Evolutionary conservation across 768 basidiomycete genomes (phyloP), one percentile per base, ranked within the genome.

Genomic region (Collybia sordida): DNA sequence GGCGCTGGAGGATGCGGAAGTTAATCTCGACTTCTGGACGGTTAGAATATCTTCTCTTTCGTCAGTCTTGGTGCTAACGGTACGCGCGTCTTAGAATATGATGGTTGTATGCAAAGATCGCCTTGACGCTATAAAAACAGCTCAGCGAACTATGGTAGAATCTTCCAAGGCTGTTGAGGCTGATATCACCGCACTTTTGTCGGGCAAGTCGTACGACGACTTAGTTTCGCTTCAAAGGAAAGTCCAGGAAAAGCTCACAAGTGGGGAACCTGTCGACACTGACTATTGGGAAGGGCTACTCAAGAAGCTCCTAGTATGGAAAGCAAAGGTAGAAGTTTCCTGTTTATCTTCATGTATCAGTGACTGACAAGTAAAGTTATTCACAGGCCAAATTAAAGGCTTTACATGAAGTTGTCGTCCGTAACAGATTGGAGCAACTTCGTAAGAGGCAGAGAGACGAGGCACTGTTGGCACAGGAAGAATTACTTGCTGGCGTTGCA

Each of bases 11-110:
- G 84, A 86, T 54, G 76, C 80, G 5, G 85, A 93, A 8, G 74
- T 83, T 44, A 96, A 95, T 64, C 81, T 97, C 50, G 96, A 99
- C 57, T 99, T 98, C 66, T 99, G 97, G 97, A 94, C 94, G 53
- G 94, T 93, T 66, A 50, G 81, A 63, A 35, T 11, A 15, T 24
- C 36, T 53, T 25, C 25, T 47, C 6, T 17, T 44, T 37, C 48
- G 12, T 34, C 18, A 6, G 39, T n/a, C 37, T 14, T 45, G 49
- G 14, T 5, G 27, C 23, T 47, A 27, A 28, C 39, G 44, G 42
- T 36, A 40, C 47, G 14, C 19, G 39, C 24, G 31, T 18, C 19
- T 4, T 59, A 97, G 91, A 90, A 97, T 59, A 97, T 99, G 93
- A 90, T 95, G 84, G 90, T 96, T 7, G 87, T 99, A 3, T 97